phyloP scores from a whole-genome alignment of 805 yeast species.

The Barnettozyma siamensis region DNA sequence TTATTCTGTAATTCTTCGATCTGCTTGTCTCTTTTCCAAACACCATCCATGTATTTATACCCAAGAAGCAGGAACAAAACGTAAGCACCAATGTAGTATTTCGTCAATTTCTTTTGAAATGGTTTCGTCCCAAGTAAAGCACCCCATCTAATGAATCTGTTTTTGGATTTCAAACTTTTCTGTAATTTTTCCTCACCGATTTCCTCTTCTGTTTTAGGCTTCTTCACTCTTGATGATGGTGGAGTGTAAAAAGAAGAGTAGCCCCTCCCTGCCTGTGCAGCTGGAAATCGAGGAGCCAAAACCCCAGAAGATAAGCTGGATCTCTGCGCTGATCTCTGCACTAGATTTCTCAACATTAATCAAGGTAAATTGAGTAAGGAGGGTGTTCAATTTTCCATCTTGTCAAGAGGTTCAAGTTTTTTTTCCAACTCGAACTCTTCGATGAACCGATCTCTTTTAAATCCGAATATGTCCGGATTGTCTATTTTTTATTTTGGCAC shows the following conservation, averaged over 20 bases:
- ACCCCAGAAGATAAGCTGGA: not conserved
- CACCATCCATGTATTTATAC: slow-evolving; percentile 57
- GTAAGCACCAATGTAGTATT: slow-evolving; percentile 57
- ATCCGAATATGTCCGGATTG: too few relatives aligned
- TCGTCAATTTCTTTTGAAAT: slow-evolving; percentile 59
- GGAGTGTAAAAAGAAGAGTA: slow-evolving; percentile 20
- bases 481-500: too few relatives aligned
- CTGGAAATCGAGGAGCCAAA: not conserved
- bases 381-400: not conserved
- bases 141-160: slow-evolving; percentile 43
- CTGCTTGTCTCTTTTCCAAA: slow-evolving; percentile 61
- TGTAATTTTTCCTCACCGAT: slow-evolving; percentile 29
- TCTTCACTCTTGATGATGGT: slow-evolving; percentile 16
- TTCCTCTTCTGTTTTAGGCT: slow-evolving; percentile 28
- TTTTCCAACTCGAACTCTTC: too few relatives aligned
- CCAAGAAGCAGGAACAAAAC: slow-evolving; percentile 52
- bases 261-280: not conserved
- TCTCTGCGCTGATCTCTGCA: not conserved
- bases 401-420: too few relatives aligned
- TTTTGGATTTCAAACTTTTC: slow-evolving; percentile 29
- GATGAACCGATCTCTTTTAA: too few relatives aligned
- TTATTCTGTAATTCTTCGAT: slow-evolving; percentile 37
- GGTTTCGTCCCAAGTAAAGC: slow-evolving; percentile 48
- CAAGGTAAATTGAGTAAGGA: too few relatives aligned
- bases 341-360: not conserved